Conservation (phyloP, 1,139 yeast species). For the Candida dubliniensis region DNA sequence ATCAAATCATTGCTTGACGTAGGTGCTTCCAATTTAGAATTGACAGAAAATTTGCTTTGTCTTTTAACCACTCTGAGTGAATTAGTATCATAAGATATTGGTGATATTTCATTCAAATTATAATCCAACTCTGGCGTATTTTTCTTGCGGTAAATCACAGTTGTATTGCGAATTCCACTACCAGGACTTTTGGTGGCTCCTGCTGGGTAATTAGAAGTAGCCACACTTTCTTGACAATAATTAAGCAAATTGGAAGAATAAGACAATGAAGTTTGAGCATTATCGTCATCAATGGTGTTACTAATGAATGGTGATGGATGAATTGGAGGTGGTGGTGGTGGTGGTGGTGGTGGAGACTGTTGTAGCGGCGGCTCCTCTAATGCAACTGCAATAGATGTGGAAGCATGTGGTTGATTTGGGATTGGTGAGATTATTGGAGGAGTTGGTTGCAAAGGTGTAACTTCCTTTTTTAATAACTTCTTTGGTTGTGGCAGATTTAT, state of each 20-base stretch:
- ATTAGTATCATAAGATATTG: conserved; percentile 13
- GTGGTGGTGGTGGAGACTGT: background rate
- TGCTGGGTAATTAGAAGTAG: background rate
- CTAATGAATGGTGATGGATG: conserved; percentile 5
- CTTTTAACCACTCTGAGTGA: background rate
- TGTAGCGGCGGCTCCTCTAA: background rate
- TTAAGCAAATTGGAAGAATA: conserved; percentile 4
- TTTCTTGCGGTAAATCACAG: conserved; percentile 16
- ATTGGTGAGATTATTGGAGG: background rate
- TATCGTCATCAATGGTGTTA: conserved; percentile 14
- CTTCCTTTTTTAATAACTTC: background rate
- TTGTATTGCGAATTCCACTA: conserved; percentile 14
- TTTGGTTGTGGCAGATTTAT: conserved; percentile 1
- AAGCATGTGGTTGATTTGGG: background rate
- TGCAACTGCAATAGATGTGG: background rate
- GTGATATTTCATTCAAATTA: conserved; percentile 18
- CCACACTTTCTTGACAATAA: conserved; percentile 1
- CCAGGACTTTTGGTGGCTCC: background rate
- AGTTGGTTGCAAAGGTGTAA: background rate
- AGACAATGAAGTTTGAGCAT: conserved; percentile 12
- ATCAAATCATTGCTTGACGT: background rate
- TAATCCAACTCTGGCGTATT: conserved; percentile 10
- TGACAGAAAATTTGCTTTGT: background rate
- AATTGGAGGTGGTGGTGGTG: conserved; percentile 4
- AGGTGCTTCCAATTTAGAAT: background rate